phyloP scores from a whole-genome alignment of 768 basidiomycete species.

The Serendipita sp. region DNA sequence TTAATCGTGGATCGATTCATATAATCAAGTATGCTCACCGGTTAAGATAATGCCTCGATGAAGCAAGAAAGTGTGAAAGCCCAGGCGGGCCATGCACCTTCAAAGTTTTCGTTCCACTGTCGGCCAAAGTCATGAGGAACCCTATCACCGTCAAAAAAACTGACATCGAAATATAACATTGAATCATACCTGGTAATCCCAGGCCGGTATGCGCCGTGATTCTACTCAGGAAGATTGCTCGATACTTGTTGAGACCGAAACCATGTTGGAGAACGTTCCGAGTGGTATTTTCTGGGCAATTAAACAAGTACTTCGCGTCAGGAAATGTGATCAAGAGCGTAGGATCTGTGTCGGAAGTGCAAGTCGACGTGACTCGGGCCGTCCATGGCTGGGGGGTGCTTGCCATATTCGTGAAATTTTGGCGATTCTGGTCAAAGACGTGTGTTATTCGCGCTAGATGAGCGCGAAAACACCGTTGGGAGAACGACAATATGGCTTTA shows the following conservation, averaged over 20 bases:
- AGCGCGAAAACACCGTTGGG: background rate
- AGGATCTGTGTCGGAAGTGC: conserved; percentile 57
- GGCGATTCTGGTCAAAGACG: background rate
- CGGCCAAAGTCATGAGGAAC: conserved; percentile 64
- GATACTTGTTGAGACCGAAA: conserved; percentile 49
- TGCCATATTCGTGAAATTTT: background rate
- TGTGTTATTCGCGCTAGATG: background rate
- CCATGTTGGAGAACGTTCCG: conserved; percentile 56
- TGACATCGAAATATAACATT: conserved; percentile 16
- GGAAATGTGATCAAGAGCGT: conserved; percentile 62
- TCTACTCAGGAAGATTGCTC: conserved; percentile 58
- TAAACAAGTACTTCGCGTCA: conserved; percentile 73
- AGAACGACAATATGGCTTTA: background rate
- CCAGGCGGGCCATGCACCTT: conserved; percentile 60
- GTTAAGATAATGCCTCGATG: conserved; percentile 49
- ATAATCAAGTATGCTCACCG: conserved; percentile 31
- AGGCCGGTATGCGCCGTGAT: conserved; percentile 43
- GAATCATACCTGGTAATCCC: conserved; percentile 67
- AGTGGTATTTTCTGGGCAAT: conserved; percentile 67
- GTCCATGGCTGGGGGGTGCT: conserved; percentile 12
- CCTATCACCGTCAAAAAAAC: conserved; percentile 33
- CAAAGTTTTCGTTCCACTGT: conserved; percentile 42
- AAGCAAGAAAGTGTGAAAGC: conserved; percentile 50
- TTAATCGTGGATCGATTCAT: no score
- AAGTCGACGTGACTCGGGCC: conserved; percentile 12